Evolutionary conservation across 768 basidiomycete genomes (phyloP), one percentile per base, ranked within the genome.

Genomic region (Hypholoma fasciculare): DNA sequence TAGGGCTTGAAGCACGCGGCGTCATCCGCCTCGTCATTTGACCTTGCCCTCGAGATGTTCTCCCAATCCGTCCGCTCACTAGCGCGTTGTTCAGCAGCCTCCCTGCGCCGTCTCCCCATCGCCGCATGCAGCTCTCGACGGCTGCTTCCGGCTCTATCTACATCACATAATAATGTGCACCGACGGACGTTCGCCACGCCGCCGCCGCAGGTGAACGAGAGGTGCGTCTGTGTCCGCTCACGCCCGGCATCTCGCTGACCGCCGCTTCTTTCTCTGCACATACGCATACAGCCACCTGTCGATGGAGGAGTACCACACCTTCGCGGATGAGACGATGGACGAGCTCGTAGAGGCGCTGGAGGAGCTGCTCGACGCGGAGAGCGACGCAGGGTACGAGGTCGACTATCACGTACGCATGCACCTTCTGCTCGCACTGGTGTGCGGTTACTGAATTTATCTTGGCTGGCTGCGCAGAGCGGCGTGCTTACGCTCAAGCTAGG

Each of bases 401-500:
- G 95, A 96, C 70, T 96, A 96, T 71, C 86, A 87, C 67, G 94
- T 94, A 68, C 54, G 88, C 64, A 17, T 16, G 14, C 13, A 51
- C 4, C 54, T 4, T 23, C 1, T 23, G 36, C n/a, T 20, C 36
- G 4, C 38, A 23, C 52, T 34, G 42, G 19, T 50, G 57, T 30
- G 20, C 13, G 37, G 27, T 9, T 34, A 46, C 50, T 64, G 48
- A 54, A 23, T 27, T 19, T 19, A 11, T 47, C 55, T 37, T 8
- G 19, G 23, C 23, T n/a, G n/a, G 42, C 46, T 47, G 16, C 43
- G 4, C 70, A 96, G 95, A 87, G 89, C 65, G 95, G 95, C n/a
- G 95, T 97, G 30, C 71, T 97, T 36, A 97, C 94, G 1, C 82
- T 96, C 44, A 79, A 78, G 49, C 78, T 96, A 14, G 94, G 88